Percentiles rank a stretch among this genome's conserved stretches.
These are phyloP conservation scores for Xylaria venustula DNA, from an alignment of 495 filamentous ascomycete genomes.

Conservation along the genomic window DNA sequence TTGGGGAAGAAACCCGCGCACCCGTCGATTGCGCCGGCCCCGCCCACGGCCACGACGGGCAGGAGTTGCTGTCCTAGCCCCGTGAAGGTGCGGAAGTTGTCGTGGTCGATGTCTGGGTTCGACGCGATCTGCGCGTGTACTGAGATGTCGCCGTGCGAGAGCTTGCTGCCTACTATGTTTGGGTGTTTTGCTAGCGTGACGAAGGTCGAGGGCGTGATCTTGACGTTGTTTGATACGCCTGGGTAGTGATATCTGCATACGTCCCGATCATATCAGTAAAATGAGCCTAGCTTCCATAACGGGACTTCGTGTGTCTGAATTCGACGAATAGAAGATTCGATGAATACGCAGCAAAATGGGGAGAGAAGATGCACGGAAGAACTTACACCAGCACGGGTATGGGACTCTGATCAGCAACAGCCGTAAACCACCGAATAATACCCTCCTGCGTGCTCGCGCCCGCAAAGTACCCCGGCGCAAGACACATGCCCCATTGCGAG, in stretches of 20 bases:
- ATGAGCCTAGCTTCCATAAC: background rate
- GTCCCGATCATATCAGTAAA: background rate
- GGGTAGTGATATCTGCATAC: slow-evolving; percentile 69
- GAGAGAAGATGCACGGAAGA: no score
- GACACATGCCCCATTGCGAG: slow-evolving; percentile 60
- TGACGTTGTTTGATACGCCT: slow-evolving; percentile 60
- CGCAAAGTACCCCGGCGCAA: slow-evolving; percentile 60
- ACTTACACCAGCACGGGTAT: slow-evolving; percentile 55
- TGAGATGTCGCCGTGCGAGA: slow-evolving; percentile 64
- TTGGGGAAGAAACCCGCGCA: slow-evolving; percentile 62
- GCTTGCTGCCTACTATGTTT: slow-evolving; percentile 67
- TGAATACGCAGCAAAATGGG: no score
- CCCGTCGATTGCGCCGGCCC: slow-evolving; percentile 63
- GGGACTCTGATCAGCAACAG: slow-evolving; percentile 52
- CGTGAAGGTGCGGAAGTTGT: slow-evolving; percentile 59
- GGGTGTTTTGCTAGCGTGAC: slow-evolving; percentile 51
- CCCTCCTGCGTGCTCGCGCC: slow-evolving; percentile 45
- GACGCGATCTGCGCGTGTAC: slow-evolving; percentile 59
- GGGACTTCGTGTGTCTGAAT: no score
- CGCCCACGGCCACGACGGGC: slow-evolving; percentile 57
- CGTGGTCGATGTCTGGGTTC: slow-evolving; percentile 47
- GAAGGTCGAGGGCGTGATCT: slow-evolving; percentile 55
- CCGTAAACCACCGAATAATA: slow-evolving; percentile 52
- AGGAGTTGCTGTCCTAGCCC: slow-evolving; percentile 67
- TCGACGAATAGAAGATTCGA: no score